Conservation (phyloP, 169 alveolate species). For the Cryptosporidium ubiquitum region DNA sequence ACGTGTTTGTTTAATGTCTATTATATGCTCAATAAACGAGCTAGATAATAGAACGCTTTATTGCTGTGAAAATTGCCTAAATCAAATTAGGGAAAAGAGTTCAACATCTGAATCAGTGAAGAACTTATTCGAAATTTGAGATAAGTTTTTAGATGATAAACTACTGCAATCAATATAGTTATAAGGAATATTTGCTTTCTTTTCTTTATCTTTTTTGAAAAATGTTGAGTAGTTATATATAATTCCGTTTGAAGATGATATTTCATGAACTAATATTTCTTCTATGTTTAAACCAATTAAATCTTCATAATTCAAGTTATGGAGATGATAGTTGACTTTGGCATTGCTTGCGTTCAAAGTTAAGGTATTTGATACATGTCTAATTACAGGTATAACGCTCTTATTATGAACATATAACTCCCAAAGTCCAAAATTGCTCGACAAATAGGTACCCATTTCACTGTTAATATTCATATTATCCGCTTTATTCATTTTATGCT, state of each 20-base stretch:
- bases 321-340: conserved; percentile 19
- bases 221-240: background rate
- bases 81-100: conserved; percentile 29
- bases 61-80: conserved; percentile 30
- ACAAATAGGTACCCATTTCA: conserved; percentile 21
- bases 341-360: conserved; percentile 56
- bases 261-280: conserved; percentile 41
- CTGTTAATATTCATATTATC: background rate
- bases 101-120: conserved; percentile 37
- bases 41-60: conserved; percentile 47
- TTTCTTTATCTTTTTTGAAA: conserved; percentile 20
- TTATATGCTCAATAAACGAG: conserved; percentile 25
- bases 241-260: conserved; percentile 9
- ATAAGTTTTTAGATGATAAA: background rate
- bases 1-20: conserved; percentile 39
- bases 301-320: conserved; percentile 46
- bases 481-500: background rate
- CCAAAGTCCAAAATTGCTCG: conserved; percentile 65
- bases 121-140: conserved; percentile 20
- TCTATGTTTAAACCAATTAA: conserved; percentile 36
- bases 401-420: conserved; percentile 35
- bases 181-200: conserved; percentile 18
- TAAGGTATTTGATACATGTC: conserved; percentile 47
- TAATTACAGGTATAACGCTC: conserved; percentile 38
- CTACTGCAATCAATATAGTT: conserved; percentile 9